Percentiles rank a stretch among this genome's conserved stretches.
Conservation (phyloP, 202 grass and related monocot genomes). For the Carex sylvatica region DNA sequence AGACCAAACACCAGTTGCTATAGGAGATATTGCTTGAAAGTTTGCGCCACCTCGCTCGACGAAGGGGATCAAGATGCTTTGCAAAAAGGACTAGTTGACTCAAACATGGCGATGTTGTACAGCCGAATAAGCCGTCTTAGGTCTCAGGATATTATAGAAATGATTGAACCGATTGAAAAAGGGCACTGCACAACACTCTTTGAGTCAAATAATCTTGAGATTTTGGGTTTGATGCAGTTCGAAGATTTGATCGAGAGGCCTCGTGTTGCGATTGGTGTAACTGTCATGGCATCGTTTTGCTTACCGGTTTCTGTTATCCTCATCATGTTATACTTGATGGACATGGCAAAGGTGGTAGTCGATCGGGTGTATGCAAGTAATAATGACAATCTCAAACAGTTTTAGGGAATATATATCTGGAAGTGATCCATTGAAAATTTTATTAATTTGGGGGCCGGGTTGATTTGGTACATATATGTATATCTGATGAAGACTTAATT, state of each 20-base stretch:
- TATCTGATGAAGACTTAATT: background rate
- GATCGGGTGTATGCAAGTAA: slow-evolving; percentile 30
- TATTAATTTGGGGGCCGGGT: background rate
- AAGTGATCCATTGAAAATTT: background rate
- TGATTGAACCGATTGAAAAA: slow-evolving; percentile 26
- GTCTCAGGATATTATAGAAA: slow-evolving; percentile 4
- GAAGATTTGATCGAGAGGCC: slow-evolving; percentile 11
- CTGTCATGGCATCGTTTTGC: slow-evolving; percentile 27
- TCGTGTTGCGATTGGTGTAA: slow-evolving; percentile 26
- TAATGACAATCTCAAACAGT: slow-evolving; percentile 9
- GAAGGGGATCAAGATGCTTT: slow-evolving; percentile 14
- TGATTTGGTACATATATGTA: background rate
- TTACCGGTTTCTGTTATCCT: slow-evolving; percentile 31
- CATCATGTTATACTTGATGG: slow-evolving; percentile 32
- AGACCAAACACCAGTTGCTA: background rate
- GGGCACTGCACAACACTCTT: slow-evolving; percentile 24
- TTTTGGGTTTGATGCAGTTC: slow-evolving; percentile 28
- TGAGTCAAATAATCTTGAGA: slow-evolving; percentile 24
- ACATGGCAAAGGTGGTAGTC: slow-evolving; percentile 28
- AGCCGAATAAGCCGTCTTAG: slow-evolving; percentile 12
- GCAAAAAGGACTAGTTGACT: slow-evolving; percentile 10
- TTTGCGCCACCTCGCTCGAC: background rate
- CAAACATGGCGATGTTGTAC: slow-evolving; percentile 5
- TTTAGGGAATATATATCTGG: slow-evolving; percentile 1
- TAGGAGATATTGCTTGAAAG: background rate